These are phyloP conservation scores for Lactarius tabidus DNA, from an alignment of 768 basidiomycete species.

Conservation along the genomic window DNA sequence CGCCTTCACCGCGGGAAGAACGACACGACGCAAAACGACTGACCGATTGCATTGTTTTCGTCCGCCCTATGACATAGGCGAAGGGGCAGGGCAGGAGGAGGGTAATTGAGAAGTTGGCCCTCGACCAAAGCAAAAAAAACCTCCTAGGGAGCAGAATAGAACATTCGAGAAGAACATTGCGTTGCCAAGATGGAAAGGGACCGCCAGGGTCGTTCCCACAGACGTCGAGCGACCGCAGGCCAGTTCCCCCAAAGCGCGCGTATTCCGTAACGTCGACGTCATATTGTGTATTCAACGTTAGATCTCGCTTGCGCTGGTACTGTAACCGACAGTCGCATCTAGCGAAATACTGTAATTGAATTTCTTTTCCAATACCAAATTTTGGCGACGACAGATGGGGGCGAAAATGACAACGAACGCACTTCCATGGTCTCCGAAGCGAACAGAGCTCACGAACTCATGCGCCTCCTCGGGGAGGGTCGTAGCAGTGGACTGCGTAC, in stretches of 20 bases:
- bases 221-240: no score
- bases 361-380: not conserved
- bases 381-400: not conserved
- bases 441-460: not conserved
- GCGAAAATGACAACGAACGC: not conserved
- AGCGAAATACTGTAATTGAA: not conserved
- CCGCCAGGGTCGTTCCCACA: not conserved
- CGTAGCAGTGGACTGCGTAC: not conserved
- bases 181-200: not conserved
- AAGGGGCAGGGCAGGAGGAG: no score
- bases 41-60: not conserved
- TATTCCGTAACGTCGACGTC: conserved; percentile 8
- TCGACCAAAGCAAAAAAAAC: not conserved
- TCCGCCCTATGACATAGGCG: not conserved
- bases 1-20: not conserved
- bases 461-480: not conserved
- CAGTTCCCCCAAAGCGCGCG: not conserved
- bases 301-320: not conserved
- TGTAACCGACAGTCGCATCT: not conserved
- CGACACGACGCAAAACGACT: not conserved
- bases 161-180: not conserved
- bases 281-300: not conserved
- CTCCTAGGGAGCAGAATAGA: not conserved
- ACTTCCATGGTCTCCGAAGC: not conserved
- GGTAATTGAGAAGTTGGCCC: not conserved